Evolutionary conservation across 192 early-diverging fungal genomes (phyloP).

Genomic region (Podila clonocystis): DNA sequence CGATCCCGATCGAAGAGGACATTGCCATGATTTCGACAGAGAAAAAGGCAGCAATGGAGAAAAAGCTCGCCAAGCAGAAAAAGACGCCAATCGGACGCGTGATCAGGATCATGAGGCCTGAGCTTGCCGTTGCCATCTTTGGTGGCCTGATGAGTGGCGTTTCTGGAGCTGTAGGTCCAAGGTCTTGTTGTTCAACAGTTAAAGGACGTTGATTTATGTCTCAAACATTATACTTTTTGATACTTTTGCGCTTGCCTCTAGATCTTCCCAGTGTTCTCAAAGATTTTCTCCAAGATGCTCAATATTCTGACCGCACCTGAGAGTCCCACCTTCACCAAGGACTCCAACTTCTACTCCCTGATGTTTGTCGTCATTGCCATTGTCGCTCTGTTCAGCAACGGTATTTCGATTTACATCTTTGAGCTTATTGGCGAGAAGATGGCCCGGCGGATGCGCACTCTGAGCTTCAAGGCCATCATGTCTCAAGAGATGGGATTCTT

Average conservation of each 20-base stretch:
- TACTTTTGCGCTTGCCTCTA: background rate
- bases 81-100: conserved; percentile 60
- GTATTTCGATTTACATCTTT: conserved; percentile 17
- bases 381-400: conserved; percentile 20
- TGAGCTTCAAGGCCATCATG: conserved; percentile 71
- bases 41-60: conserved; percentile 18
- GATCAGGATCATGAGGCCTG: conserved; percentile 59
- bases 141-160: conserved; percentile 68
- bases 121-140: conserved; percentile 58
- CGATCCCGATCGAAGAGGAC: conserved; percentile 10
- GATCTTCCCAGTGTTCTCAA: conserved; percentile 80
- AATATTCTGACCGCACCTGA: conserved; percentile 10
- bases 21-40: conserved; percentile 13
- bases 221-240: background rate
- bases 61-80: conserved; percentile 35
- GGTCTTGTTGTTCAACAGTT: background rate
- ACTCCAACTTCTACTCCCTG: conserved; percentile 63
- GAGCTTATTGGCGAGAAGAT: conserved; percentile 65
- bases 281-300: conserved; percentile 66
- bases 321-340: conserved; percentile 17
- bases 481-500: conserved; percentile 80
- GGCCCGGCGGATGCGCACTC: conserved; percentile 67
- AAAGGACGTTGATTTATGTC: background rate
- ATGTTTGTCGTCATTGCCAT: conserved; percentile 61
- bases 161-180: conserved; percentile 63